Percentiles rank a stretch among this genome's conserved stretches.
Evolutionary conservation across 495 filamentous ascomycete genomes (phyloP).

Genomic region (Mycothermus thermophilus): DNA sequence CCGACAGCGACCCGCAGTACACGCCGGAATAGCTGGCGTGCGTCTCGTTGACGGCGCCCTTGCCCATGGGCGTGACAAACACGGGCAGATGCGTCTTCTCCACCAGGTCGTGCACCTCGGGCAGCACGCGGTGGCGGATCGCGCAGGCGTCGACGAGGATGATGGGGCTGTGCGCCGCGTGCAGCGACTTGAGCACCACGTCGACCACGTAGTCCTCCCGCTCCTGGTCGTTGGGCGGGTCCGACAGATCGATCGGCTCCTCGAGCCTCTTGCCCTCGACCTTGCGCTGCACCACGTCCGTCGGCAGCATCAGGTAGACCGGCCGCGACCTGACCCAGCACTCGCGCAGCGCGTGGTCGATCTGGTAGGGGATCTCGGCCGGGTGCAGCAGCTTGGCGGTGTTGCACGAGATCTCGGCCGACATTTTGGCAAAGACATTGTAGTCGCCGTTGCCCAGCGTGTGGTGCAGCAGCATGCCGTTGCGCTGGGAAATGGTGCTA

Average conservation of each 20-base stretch:
- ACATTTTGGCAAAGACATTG: slow-evolving; percentile 75
- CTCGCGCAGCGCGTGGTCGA: slow-evolving; percentile 68
- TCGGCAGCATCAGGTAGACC: slow-evolving; percentile 77
- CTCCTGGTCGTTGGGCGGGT: slow-evolving; percentile 51
- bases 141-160: slow-evolving; percentile 89
- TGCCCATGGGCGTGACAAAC: slow-evolving; percentile 87
- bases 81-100: slow-evolving; percentile 63
- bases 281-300: slow-evolving; percentile 71
- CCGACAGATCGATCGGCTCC: slow-evolving; percentile 51
- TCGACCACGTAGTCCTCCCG: slow-evolving; percentile 76
- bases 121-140: slow-evolving; percentile 60
- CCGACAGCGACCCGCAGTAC: slow-evolving; percentile 71
- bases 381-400: slow-evolving; percentile 56
- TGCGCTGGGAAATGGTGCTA: slow-evolving; percentile 41
- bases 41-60: slow-evolving; percentile 72
- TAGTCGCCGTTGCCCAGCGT: slow-evolving; percentile 87
- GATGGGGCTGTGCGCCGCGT: slow-evolving; percentile 60
- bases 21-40: slow-evolving; percentile 68
- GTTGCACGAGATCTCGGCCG: slow-evolving; percentile 52
- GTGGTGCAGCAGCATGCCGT: slow-evolving; percentile 71
- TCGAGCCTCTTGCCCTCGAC: slow-evolving; percentile 55
- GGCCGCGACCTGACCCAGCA: slow-evolving; percentile 63
- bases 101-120: slow-evolving; percentile 66
- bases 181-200: slow-evolving; percentile 62
- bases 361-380: slow-evolving; percentile 52